Base-by-base conservation (phyloP, 2,329 filamentous ascomycete species). In the Microcyclospora tardicrescens region DNA sequence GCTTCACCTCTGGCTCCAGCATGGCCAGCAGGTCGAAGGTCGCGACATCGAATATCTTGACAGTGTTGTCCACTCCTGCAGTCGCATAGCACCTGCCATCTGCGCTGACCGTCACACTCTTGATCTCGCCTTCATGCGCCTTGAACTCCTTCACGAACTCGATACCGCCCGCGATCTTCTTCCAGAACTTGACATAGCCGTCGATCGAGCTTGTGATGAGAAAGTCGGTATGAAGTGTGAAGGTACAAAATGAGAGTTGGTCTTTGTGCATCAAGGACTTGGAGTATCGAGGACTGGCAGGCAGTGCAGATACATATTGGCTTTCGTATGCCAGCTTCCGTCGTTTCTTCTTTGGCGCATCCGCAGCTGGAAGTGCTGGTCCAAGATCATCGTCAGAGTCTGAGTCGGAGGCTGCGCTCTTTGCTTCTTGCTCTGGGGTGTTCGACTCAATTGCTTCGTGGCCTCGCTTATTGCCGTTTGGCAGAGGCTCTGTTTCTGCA, bases 141-240 rank as follows among this genome's bases (percentile, higher is more conserved):
- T 79, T 81, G 66, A 94, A 98, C 64, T 98, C 87, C 64, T 98
- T 98, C 38, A 96, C 89, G 56, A 98, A 98, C 64, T 98, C 93
- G 42, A 98, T 83, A 1, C 84, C 84, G 28, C 84, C 79, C 10
- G 48, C 40, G 47, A 83, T 75, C 66, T 98, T 98, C 67, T 98
- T 98, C 91, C 91, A 98, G 61, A 98, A 98, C 62, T 98, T 98
- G 51, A 96, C 89, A 1, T 89, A 81, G n/a, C 93, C 93, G 57
- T 98, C 91, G 33, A 84, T 66, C 0, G 91, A 96, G 44, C 83
- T 84, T 1, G 91, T 98, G 45, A 98, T 91, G 29, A 98, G 69
- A 57, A 98, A 98, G 51, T 96, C 91, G 43, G 89, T 95, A 43
- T 81, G 68, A 1, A 87, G 87, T 1, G 93, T 94, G 59, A 94